Conservation (phyloP, 1,284 basidiomycete genomes). For the Mycosarcoma maydis region DNA sequence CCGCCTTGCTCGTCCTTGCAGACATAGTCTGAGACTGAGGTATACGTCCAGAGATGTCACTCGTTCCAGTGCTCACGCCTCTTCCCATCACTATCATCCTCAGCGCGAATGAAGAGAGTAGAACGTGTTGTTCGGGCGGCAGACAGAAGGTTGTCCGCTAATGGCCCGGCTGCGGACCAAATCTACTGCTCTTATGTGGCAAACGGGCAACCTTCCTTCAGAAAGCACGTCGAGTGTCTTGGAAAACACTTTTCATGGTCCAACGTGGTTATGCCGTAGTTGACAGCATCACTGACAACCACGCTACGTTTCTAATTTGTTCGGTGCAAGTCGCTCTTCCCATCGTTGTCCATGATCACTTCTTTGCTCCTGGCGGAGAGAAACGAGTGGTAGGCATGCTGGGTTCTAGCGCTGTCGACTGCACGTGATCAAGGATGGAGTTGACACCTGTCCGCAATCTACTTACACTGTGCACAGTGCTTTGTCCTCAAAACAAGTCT, state of each 20-base stretch:
- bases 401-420: not conserved
- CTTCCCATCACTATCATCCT: no score
- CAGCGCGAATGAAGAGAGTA: no score
- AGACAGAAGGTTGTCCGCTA: no score
- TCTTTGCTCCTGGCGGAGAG: not conserved
- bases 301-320: constrained; percentile 20
- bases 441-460: not conserved
- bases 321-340: constrained; percentile 16
- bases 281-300: constrained; percentile 29
- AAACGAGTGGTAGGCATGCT: no score
- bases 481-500: not conserved
- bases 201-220: constrained; percentile 8
- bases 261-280: constrained; percentile 10
- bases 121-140: no score
- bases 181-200: constrained; percentile 8
- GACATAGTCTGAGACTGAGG: not conserved
- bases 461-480: not conserved
- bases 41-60: no score
- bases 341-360: not conserved
- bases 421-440: not conserved
- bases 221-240: constrained; percentile 6
- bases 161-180: no score
- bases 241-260: constrained; percentile 6
- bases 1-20: not conserved
- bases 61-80: no score